Evolutionary conservation across 1,139 yeast genomes (phyloP), one percentile per base, ranked within the genome.

Genomic region (Scheffersomyces illinoinensis): DNA sequence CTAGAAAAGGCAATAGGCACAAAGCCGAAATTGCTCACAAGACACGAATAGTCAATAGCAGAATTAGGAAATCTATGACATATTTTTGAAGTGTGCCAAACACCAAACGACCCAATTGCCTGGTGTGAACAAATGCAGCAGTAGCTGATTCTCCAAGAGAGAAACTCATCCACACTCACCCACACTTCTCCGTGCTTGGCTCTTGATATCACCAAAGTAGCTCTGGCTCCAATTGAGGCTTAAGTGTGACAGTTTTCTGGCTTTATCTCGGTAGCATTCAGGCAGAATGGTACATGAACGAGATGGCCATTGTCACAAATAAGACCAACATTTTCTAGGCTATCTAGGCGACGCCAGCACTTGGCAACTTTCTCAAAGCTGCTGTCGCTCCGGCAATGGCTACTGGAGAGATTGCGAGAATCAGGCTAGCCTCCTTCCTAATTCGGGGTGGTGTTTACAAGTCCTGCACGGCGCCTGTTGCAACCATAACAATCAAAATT

Each of bases 391-490:
- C 51, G 24, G 51, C 19, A 21, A 20, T 48, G 51, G 26, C 18
- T 48, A 3, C 51, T 48, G 26, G 51, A 21, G 52, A 58, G 57
- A 57, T 54, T 47, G 59, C 51, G 51, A 21, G 52, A 58, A 59
- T 57, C 56, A 52, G 60, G 62, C 24, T 55, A 59, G 56, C 47
- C 58, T 50, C 60, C 59, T 59, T 57, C 62, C 62, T 59, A 59
- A 19, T 59, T 26, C 26, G 60, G 62, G 21, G n/a, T 53, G 55
- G 17, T 33, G 59, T 59, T 59, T 59, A 59, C 61, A 52, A 54
- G 26, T 50, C 24, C 26, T 19, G 23, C 52, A 20, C 43, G 10
- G 5, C 14, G 17, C 5, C 43, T 10, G 43, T 33, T 33, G 43
- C 43, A 33, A 33, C 43, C 43, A 33, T 12, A 33, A 33, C 43